Percentiles rank a stretch among this genome's conserved stretches.
Conservation (phyloP, 257 asterid genomes). For the Salvia rosmarinus region DNA sequence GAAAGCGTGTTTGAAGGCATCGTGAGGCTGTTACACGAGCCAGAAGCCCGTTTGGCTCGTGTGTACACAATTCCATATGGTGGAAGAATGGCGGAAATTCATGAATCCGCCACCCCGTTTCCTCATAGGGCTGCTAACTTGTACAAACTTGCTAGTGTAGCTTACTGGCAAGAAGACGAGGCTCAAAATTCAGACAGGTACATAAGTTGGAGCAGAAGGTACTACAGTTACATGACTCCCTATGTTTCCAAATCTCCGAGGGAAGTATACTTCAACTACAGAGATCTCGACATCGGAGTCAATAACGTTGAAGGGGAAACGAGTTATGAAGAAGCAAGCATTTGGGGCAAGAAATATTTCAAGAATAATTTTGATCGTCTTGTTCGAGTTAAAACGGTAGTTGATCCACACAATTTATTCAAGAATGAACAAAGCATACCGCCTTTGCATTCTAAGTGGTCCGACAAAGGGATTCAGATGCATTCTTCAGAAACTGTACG, state of each 20-base stretch:
- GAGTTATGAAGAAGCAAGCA: conserved; percentile 31
- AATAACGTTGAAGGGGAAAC: conserved; percentile 20
- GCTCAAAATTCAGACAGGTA: neutral
- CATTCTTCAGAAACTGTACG: neutral
- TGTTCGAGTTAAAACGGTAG: conserved; percentile 18
- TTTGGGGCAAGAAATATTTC: conserved; percentile 33
- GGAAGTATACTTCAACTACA: conserved; percentile 28
- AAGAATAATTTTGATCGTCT: conserved; percentile 26
- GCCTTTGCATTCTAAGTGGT: neutral
- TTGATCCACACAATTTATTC: conserved; percentile 33
- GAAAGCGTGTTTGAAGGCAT: conserved; percentile 2
- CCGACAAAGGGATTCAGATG: neutral
- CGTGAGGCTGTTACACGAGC: neutral
- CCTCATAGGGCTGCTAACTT: conserved; percentile 40
- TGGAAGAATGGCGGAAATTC: conserved; percentile 33
- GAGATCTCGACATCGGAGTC: conserved; percentile 35
- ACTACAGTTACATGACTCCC: conserved; percentile 28
- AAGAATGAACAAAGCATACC: conserved; percentile 32
- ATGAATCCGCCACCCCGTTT: conserved; percentile 16
- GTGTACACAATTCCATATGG: conserved; percentile 34
- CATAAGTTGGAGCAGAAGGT: conserved; percentile 28
- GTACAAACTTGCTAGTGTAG: neutral
- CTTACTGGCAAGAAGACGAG: neutral
- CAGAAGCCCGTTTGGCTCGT: neutral
- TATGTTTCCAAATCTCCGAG: conserved; percentile 21